Base-by-base conservation (phyloP, 2,329 filamentous ascomycete genomes). In the Laburnicola sp. region DNA sequence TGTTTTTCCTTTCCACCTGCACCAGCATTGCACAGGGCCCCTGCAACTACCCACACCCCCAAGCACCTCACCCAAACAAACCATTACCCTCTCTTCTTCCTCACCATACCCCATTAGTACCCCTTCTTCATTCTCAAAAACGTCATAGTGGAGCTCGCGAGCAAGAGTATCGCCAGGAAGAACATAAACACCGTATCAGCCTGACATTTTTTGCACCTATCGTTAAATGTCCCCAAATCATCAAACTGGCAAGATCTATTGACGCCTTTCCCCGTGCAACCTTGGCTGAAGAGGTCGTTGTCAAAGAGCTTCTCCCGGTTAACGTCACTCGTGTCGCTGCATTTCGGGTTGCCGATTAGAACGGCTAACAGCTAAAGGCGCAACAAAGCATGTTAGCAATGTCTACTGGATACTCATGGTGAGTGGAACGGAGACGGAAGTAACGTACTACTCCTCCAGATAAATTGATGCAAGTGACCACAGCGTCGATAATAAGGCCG, bases 161-260 rank as follows among this genome's bases (percentile, higher is more conserved):
- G 27, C 11, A 62, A 10, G 9, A 59, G 11, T 8, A 51, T 21
- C 21, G 50, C 51, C 6, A 49, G 56, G 11, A 60, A 26, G 23
- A 58, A 63, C 57, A 63, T 59, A 39, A 64, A 63, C 1, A 54
- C 58, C 1, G 56, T 42, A 38, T 58, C 57, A 7, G 60, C 60
- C 30, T 49, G 26, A 16, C 28, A 51, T 34, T 56, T 28, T 22
- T 49, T 54, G 44, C 60, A 64, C 4, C 56, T 53, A 4, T 28
- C 28, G 22, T 61, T 57, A 25, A 63, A 30, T 9, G 50, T 40
- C 3, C 26, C 23, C 16, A 6, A 21, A 21, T n/a, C 22, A 1
- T 4, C 23, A 3, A n/a, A 27, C 2, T 21, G 36, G 25, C 44
- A 51, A 27, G 11, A 22, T 25, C 5, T 35, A 23, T 6, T 21